phyloP scores from a whole-genome alignment of 2,329 filamentous ascomycete genomes.

The Neoscytalidium dimidiatum region DNA sequence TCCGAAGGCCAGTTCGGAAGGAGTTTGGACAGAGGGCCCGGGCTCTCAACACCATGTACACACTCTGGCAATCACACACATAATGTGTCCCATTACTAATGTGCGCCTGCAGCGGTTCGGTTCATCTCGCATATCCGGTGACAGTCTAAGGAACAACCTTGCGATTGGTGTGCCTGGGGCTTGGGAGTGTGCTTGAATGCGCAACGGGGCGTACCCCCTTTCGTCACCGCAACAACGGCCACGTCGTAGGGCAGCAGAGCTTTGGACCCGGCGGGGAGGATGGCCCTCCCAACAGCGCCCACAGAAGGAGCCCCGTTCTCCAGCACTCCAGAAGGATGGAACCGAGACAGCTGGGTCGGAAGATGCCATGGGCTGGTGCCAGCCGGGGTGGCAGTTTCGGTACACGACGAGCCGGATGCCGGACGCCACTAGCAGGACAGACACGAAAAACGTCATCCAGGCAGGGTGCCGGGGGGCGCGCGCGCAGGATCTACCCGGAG shows the following conservation, averaged over 20 bases:
- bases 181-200: background rate
- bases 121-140: too few relatives aligned
- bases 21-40: too few relatives aligned
- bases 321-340: slow-evolving; percentile 1
- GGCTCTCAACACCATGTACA: too few relatives aligned
- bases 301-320: background rate
- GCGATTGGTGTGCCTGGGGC: too few relatives aligned
- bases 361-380: background rate
- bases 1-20: too few relatives aligned
- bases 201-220: background rate
- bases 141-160: too few relatives aligned
- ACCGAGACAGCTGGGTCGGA: background rate
- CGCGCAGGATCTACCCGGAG: slow-evolving; percentile 1
- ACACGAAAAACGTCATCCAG: background rate
- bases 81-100: too few relatives aligned
- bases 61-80: too few relatives aligned
- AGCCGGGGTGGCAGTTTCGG: background rate
- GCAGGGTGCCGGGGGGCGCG: too few relatives aligned
- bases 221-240: background rate
- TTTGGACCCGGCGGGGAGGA: too few relatives aligned
- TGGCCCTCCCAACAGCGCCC: background rate
- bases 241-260: background rate
- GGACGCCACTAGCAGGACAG: background rate
- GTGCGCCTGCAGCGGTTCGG: too few relatives aligned
- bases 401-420: slow-evolving; percentile 8